A percentile compares a stretch with the other conserved stretches of the same genome.
Evolutionary conservation across 78 protist species (phyloP).

Genomic region (Cyanophora paradoxa): DNA sequence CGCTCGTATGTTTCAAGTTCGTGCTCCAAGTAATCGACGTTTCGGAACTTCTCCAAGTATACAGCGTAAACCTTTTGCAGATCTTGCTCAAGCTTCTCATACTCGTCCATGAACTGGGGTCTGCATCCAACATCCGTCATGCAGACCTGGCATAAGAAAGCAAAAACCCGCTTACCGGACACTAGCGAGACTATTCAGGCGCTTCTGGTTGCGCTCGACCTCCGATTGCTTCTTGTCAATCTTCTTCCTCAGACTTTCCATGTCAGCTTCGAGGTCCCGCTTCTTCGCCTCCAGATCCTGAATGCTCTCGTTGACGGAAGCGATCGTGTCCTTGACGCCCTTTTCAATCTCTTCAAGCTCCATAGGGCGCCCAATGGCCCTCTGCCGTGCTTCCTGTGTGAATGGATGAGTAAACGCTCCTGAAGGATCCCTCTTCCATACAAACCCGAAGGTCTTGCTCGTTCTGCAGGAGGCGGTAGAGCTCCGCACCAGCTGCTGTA

Average conservation of each 20-base stretch:
- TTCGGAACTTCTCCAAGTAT: constrained; percentile 33
- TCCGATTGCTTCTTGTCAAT: constrained; percentile 52
- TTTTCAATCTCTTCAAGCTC: constrained; percentile 7
- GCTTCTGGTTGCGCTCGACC: constrained; percentile 48
- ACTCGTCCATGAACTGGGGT: constrained; percentile 70
- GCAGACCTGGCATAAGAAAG: background rate
- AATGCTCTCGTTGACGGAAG: background rate
- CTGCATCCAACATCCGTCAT: background rate
- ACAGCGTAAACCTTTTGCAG: constrained; percentile 21
- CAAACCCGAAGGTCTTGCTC: constrained; percentile 11
- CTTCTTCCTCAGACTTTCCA: constrained; percentile 31
- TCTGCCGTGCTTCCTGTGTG: background rate
- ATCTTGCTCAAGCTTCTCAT: constrained; percentile 44
- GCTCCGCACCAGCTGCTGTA: constrained; percentile 6
- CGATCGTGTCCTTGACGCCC: background rate
- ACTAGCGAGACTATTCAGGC: constrained; percentile 1
- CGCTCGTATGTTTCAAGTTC: constrained; percentile 30
- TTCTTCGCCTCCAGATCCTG: background rate
- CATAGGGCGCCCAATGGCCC: background rate
- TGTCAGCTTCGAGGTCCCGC: constrained; percentile 21
- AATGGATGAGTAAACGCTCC: constrained; percentile 11
- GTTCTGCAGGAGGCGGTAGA: constrained; percentile 5
- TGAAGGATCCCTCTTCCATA: too few relatives aligned
- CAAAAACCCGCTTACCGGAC: background rate
- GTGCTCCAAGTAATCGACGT: constrained; percentile 41